phyloP scores from a whole-genome alignment of 1,284 basidiomycete genomes.

The Ganoderma resinaceum region DNA sequence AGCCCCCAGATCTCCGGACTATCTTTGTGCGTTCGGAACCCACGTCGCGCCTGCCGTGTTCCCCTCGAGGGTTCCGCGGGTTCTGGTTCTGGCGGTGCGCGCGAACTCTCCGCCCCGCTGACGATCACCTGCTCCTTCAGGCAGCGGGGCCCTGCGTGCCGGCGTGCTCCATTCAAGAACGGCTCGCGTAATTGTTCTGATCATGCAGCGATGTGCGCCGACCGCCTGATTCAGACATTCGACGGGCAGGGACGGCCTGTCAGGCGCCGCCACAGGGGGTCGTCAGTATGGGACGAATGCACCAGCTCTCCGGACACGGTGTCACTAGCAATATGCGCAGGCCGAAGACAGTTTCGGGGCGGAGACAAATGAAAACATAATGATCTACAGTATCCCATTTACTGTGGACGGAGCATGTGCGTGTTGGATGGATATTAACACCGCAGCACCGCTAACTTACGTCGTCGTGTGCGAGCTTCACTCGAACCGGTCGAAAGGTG shows the following conservation, averaged over 20 bases:
- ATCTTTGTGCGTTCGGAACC: slow-evolving; percentile 23
- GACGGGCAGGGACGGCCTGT: slow-evolving; percentile 19
- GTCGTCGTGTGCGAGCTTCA: slow-evolving; percentile 18
- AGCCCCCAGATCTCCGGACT: slow-evolving; percentile 1
- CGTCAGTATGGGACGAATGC: background rate
- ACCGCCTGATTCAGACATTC: background rate
- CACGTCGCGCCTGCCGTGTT: slow-evolving; percentile 25
- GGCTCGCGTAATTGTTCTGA: slow-evolving; percentile 22
- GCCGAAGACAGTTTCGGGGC: background rate
- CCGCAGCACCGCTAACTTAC: slow-evolving; percentile 19
- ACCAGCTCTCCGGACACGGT: background rate
- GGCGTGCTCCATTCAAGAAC: slow-evolving; percentile 25
- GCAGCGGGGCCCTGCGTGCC: slow-evolving; percentile 14
- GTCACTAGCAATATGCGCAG: background rate
- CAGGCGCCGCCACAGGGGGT: background rate
- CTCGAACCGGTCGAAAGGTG: slow-evolving; percentile 15
- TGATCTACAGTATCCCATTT: slow-evolving; percentile 2
- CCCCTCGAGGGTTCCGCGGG: slow-evolving; percentile 31
- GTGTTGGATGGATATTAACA: background rate
- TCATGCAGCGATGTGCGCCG: slow-evolving; percentile 3
- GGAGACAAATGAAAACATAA: background rate
- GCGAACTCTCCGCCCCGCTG: slow-evolving; percentile 31
- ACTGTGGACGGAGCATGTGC: slow-evolving; percentile 4
- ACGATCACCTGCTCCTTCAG: slow-evolving; percentile 25
- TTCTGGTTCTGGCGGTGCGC: slow-evolving; percentile 22